phyloP scores from a whole-genome alignment of 169 alveolate species.

The Plasmodium vinckei region DNA sequence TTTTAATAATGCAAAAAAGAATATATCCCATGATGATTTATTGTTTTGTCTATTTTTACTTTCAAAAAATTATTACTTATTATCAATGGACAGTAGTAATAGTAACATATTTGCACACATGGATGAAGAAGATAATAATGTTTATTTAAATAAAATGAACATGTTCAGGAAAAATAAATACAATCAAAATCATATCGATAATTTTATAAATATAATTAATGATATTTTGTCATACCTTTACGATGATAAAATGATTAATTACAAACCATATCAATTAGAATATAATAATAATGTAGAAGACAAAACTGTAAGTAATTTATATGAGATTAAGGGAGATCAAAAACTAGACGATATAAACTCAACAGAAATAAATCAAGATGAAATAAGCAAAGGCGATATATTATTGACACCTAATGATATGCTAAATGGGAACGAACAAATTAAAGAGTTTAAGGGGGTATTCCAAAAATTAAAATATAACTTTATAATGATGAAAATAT shows the following conservation, averaged over 20 bases:
- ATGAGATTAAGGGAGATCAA: not conserved
- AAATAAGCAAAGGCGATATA: not conserved
- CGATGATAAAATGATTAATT: slow-evolving; percentile 50
- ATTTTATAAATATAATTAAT: slow-evolving; percentile 27
- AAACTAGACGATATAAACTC: no score
- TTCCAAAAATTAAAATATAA: slow-evolving; percentile 36
- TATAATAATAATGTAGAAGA: slow-evolving; percentile 2
- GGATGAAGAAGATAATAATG: not conserved
- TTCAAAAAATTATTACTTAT: slow-evolving; percentile 58
- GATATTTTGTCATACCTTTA: slow-evolving; percentile 37
- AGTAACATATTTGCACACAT: not conserved
- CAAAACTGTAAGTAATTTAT: not conserved
- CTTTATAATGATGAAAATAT: slow-evolving; percentile 67
- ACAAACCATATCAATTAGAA: slow-evolving; percentile 23
- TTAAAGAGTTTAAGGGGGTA: slow-evolving; percentile 10
- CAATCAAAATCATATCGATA: slow-evolving; percentile 39
- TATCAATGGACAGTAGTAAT: slow-evolving; percentile 6
- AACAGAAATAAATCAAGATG: not conserved
- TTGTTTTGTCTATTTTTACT: slow-evolving; percentile 41
- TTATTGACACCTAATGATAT: not conserved
- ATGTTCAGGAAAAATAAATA: slow-evolving; percentile 42
- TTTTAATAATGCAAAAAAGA: slow-evolving; percentile 54
- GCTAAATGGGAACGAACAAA: not conserved
- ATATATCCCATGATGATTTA: slow-evolving; percentile 15
- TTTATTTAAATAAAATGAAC: slow-evolving; percentile 28